Evolutionary conservation across 306 rosid species (phyloP).

Genomic region (Prunus mongolica): DNA sequence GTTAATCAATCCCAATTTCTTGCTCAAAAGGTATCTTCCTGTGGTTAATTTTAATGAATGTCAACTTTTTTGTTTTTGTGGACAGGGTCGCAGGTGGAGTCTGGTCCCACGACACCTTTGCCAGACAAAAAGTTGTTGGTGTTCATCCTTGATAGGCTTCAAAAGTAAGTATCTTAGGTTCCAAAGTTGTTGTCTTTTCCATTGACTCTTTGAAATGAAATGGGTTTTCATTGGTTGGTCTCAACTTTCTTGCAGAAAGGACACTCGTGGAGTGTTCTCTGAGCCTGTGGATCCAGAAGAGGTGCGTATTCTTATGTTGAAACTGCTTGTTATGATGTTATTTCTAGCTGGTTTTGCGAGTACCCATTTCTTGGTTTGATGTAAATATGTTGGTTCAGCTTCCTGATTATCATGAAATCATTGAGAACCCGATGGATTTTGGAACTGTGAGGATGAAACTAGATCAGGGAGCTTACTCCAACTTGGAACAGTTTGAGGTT

Average conservation of each 20-base stretch:
- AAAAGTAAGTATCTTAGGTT: constrained; percentile 63
- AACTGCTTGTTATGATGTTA: constrained; percentile 3
- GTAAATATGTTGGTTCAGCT: constrained; percentile 48
- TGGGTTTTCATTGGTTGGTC: constrained; percentile 29
- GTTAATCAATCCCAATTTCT: constrained; percentile 33
- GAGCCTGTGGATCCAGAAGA: constrained; percentile 95
- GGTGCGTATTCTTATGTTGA: constrained; percentile 36
- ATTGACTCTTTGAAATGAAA: background rate
- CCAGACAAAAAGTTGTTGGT: constrained; percentile 99
- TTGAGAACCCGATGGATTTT: constrained; percentile 86
- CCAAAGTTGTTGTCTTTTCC: constrained; percentile 19
- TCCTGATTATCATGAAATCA: constrained; percentile 82
- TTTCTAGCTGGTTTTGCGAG: background rate
- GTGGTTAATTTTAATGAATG: constrained; percentile 21
- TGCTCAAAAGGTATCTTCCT: constrained; percentile 29
- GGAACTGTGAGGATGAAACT: constrained; percentile 74
- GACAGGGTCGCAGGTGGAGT: constrained; percentile 82
- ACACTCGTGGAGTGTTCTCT: constrained; percentile 85
- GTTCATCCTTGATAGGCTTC: constrained; percentile 98
- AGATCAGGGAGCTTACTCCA: constrained; percentile 57
- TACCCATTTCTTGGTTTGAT: constrained; percentile 18
- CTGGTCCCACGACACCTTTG: constrained; percentile 98
- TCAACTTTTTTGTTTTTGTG: constrained; percentile 42
- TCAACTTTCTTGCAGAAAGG: constrained; percentile 67
- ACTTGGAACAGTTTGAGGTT: constrained; percentile 86